Base-by-base conservation (phyloP, 2,329 filamentous ascomycete genomes). In the Basipetospora chlamydospora region DNA sequence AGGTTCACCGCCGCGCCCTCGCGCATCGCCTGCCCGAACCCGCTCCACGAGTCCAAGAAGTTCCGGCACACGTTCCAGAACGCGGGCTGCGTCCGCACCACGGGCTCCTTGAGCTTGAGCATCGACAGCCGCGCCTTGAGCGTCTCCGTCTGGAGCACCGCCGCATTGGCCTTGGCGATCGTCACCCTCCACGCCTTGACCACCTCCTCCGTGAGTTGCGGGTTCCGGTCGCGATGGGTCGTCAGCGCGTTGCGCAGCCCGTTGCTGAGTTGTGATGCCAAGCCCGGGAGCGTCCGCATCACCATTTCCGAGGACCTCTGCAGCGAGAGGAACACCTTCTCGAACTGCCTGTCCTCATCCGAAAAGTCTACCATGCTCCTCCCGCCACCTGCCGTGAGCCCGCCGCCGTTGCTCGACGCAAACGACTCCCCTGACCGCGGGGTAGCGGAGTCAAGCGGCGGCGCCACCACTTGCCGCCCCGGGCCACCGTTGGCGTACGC, bases 401-500 rank as follows among this genome's bases (percentile, higher is more conserved):
- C 50, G 20, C 51, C 53, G 16, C 47, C 54, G 22, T 64, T 63
- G 4, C 65, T 61, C 0, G 77, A 75, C 2, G 64, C 67, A 51
- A 90, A 92, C 0, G 82, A 84, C 48, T 93, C 85, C 29, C 79
- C 81, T 6, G 84, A 92, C 17, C 82, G 76, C 31, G 85, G 84
- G 1, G 84, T 92, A n/a, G 67, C 68, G 43, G 59, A 74, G 38
- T 53, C 68, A 53, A 66, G 59, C 3, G 64, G 67, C n/a, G n/a
- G n/a, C n/a, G n/a, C n/a, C n/a, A n/a, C n/a, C 2, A 66, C 65
- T 20, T 67, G 67, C 16, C 72, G 64, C 11, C 60, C 49, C 17
- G 45, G 50, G 6, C 37, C 39, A 22, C 66, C 64, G 41, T 70
- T 70, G 37, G 67, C 50, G 35, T 65, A 69, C 1, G 65, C 57